Percentiles rank a stretch among this genome's conserved stretches.
Conservation (phyloP, 495 filamentous ascomycete genomes). For the Penicillium manginii region DNA sequence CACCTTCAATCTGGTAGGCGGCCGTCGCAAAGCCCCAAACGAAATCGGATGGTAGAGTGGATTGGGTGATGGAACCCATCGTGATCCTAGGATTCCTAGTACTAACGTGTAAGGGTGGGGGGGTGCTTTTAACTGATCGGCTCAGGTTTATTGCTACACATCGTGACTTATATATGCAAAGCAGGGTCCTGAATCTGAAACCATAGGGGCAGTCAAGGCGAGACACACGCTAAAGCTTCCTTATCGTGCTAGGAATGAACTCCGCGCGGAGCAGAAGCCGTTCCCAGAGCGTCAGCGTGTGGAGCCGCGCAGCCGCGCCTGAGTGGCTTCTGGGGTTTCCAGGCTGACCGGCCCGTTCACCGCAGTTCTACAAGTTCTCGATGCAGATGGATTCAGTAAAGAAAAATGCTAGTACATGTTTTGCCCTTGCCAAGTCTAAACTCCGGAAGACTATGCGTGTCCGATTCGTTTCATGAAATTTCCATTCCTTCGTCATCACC, state of each 20-base stretch:
- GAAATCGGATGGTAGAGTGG: conserved; percentile 70
- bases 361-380: conserved; percentile 9
- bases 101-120: not conserved
- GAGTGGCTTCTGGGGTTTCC: conserved; percentile 9
- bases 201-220: not conserved
- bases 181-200: conserved; percentile 8
- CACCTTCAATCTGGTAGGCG: conserved; percentile 81
- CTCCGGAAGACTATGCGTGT: conserved; percentile 31
- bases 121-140: not conserved
- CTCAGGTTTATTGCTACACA: not conserved
- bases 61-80: conserved; percentile 38
- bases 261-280: conserved; percentile 62
- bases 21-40: conserved; percentile 84
- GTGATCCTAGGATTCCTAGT: conserved; percentile 7
- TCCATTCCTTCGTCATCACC: conserved; percentile 74
- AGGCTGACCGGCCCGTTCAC: conserved; percentile 38
- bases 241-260: conserved; percentile 34
- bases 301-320: conserved; percentile 17
- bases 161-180: conserved; percentile 6
- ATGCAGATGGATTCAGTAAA: conserved; percentile 1
- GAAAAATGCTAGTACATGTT: conserved; percentile 3
- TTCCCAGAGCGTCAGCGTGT: conserved; percentile 27
- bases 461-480: conserved; percentile 47
- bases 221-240: conserved; percentile 22
- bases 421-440: conserved; percentile 17